Conservation (phyloP, 495 filamentous ascomycete genomes). For the Trichoderma erinaceum region DNA sequence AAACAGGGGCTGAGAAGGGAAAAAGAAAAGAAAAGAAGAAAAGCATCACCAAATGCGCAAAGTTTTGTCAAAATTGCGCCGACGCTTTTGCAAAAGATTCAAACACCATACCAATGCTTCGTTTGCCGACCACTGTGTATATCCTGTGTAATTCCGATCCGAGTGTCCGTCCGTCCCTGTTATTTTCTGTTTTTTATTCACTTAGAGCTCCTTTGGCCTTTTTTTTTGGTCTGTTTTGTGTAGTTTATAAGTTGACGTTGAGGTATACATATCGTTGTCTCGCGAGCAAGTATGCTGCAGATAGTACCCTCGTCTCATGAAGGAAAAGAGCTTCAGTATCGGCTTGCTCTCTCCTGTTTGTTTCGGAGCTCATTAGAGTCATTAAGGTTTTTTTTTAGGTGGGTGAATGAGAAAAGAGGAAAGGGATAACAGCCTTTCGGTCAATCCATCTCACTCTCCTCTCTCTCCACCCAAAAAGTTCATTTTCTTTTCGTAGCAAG, state of each 20-base stretch:
- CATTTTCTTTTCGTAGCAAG: constrained; percentile 11
- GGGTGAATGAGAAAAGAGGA: not conserved
- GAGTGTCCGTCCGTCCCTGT: not conserved
- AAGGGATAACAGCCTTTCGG: not conserved
- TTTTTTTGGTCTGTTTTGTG: not conserved
- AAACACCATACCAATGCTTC: constrained; percentile 4
- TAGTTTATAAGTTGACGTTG: not conserved
- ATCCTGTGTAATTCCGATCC: constrained; percentile 8
- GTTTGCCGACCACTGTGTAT: constrained; percentile 11
- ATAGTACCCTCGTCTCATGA: not conserved
- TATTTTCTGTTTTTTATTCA: not conserved
- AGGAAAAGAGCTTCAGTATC: constrained; percentile 3
- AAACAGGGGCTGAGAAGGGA: not conserved
- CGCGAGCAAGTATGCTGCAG: not conserved
- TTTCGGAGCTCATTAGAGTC: not conserved
- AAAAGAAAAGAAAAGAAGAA: not conserved
- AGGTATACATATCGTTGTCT: not conserved
- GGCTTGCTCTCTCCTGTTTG: not conserved
- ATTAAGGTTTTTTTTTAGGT: not conserved
- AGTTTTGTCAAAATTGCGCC: not conserved
- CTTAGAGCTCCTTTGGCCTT: not conserved
- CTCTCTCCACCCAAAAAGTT: not conserved
- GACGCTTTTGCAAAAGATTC: not conserved
- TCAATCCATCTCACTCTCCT: not conserved
- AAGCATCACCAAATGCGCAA: not conserved